Base-by-base conservation (phyloP, 768 basidiomycete species). In the Boletus subparvulus region DNA sequence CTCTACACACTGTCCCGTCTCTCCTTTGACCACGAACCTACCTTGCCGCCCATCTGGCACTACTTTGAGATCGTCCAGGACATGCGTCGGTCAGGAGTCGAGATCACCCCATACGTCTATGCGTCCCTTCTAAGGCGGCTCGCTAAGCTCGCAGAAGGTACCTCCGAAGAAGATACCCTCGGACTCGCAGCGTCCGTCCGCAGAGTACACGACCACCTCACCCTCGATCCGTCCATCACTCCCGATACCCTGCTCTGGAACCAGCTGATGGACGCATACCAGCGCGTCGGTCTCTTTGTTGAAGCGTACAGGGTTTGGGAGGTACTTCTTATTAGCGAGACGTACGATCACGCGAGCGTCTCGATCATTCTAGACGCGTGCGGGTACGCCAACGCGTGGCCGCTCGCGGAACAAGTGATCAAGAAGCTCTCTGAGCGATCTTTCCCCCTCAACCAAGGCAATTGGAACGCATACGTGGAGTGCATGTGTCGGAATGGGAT, bases 341-440 rank as follows among this genome's bases (percentile, higher is more conserved):
- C 74, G 46, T 85, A 81, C 64, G 81, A 87, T 69, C 73, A 83
- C 51, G 71, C 78, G 53, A 88, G 84, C 57, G 80, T 98, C 49
- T 90, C 84, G 73, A 89, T 94, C 74, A 85, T 94, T 59, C 70
- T 96, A 32, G 94, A 95, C 66, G 86, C 89, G 1, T 96, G 93
- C 61, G 91, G 87, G 1, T 83, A 77, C 61, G 79, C 84, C 9
- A 74, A 77, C 4, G 77, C 83, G 12, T 69, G 76, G 60, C 73
- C 73, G 21, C 73, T 80, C 17, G 90, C 85, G 0, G 74, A 74
- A 50, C 76, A 78, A 43, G 81, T 90, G 36, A 81, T 83, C 73
- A 59, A 67, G 32, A 83, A 80, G 65, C 75, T 88, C 47, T 69
- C 70, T 30, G 76, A 71, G 50, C 76, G 76, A 45, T 77, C 75